phyloP scores from a whole-genome alignment of 306 rosid genomes.

The Ormosia semicastrata region DNA sequence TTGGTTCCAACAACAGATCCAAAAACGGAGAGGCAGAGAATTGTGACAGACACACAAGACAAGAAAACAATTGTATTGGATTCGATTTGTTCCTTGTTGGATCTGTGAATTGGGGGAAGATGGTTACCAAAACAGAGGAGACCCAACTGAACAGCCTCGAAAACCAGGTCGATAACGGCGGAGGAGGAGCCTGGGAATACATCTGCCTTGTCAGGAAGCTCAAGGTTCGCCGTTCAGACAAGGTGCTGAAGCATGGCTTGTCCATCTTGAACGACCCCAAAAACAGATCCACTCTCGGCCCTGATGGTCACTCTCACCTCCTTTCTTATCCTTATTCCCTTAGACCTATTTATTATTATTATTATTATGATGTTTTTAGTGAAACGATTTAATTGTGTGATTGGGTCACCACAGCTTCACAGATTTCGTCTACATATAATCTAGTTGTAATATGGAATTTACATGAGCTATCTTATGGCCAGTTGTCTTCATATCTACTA shows the following conservation, averaged over 20 bases:
- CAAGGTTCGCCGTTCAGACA: slow-evolving; percentile 85
- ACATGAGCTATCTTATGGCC: neutral
- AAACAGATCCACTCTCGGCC: slow-evolving; percentile 72
- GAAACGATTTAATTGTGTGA: neutral
- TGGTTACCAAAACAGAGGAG: slow-evolving; percentile 89
- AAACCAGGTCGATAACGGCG: slow-evolving; percentile 94
- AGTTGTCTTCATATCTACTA: neutral
- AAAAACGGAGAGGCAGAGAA: neutral
- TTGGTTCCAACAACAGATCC: slow-evolving; percentile 29
- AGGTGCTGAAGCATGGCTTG: slow-evolving; percentile 78
- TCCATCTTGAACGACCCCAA: slow-evolving; percentile 77
- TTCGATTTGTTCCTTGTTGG: slow-evolving; percentile 27
- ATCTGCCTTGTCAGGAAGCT: slow-evolving; percentile 78
- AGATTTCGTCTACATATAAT: too few relatives aligned
- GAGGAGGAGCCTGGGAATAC: slow-evolving; percentile 99
- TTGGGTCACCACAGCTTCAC: neutral
- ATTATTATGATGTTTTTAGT: neutral
- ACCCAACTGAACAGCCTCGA: slow-evolving; percentile 71
- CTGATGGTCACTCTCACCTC: slow-evolving; percentile 56
- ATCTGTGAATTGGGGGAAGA: slow-evolving; percentile 45
- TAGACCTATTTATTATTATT: neutral
- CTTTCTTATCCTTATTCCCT: neutral
- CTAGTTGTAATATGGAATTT: neutral
- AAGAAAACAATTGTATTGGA: neutral
- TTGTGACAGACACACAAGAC: neutral